Percentiles rank a stretch among this genome's conserved stretches.
phyloP scores from a whole-genome alignment of 345 rosid species.

The Eucalyptus paniculata region DNA sequence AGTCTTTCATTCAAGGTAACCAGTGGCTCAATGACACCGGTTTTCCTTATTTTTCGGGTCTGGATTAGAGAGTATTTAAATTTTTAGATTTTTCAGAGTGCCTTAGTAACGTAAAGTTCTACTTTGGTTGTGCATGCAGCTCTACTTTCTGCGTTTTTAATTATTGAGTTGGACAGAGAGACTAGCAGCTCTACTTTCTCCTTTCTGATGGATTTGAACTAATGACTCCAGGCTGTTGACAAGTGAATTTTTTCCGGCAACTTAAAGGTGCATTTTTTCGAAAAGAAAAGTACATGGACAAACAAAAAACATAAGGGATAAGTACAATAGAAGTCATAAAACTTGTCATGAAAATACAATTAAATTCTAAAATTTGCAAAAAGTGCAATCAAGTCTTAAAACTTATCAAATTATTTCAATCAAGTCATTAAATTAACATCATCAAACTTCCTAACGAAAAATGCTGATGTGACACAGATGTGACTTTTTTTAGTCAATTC shows the following conservation, averaged over 20 bases:
- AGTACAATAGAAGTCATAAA: no score
- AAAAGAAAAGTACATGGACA: no score
- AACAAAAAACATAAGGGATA: not conserved
- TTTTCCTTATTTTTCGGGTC: not conserved
- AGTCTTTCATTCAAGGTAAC: constrained; percentile 3
- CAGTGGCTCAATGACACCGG: not conserved
- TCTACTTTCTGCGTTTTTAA: not conserved
- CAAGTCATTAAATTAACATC: no score
- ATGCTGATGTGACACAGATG: not conserved
- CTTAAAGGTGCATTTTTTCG: not conserved
- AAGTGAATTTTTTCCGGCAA: not conserved
- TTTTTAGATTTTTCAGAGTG: not conserved
- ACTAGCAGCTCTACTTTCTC: not conserved
- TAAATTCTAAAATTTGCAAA: no score
- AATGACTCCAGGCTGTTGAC: not conserved
- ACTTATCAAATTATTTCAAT: no score
- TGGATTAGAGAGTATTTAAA: not conserved
- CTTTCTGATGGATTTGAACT: not conserved
- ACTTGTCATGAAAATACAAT: no score
- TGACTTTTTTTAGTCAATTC: no score
- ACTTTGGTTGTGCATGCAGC: not conserved
- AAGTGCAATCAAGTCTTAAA: no score
- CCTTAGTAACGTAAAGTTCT: not conserved
- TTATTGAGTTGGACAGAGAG: not conserved
- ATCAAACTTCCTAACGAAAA: no score